A percentile compares a stretch with the other conserved stretches of the same genome.
phyloP scores from a whole-genome alignment of 2,329 filamentous ascomycete genomes.

The Davidsoniella neocaledoniae region DNA sequence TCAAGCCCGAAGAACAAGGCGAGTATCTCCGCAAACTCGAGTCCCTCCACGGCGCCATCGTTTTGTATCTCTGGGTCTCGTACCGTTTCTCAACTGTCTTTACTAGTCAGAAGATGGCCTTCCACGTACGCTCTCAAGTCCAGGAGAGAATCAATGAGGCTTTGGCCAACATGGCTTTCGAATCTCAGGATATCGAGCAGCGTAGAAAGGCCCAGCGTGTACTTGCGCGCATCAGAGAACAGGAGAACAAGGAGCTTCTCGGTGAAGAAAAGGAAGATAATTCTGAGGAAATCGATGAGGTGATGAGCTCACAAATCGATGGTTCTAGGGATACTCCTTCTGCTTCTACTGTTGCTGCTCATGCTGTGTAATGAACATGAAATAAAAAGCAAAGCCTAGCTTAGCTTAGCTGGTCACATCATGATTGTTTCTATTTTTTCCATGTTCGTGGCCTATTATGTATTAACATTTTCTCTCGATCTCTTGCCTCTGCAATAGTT shows the following conservation, averaged over 20 bases:
- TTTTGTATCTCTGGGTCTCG: conserved; percentile 83
- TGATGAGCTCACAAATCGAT: background rate
- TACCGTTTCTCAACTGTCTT: conserved; percentile 78
- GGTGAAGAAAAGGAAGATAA: conserved; percentile 12
- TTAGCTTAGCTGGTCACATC: too few relatives aligned
- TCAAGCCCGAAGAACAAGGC: conserved; percentile 23
- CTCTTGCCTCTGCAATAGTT: too few relatives aligned
- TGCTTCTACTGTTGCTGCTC: background rate
- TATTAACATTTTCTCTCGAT: too few relatives aligned
- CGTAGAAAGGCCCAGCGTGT: conserved; percentile 18
- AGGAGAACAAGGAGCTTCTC: conserved; percentile 15
- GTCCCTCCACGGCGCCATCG: conserved; percentile 61
- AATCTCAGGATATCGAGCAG: conserved; percentile 20
- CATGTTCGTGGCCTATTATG: too few relatives aligned
- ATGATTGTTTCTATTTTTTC: too few relatives aligned
- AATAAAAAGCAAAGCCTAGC: too few relatives aligned
- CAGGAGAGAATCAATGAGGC: conserved; percentile 50
- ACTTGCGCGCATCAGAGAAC: conserved; percentile 11
- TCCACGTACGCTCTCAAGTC: conserved; percentile 60
- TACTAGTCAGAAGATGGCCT: conserved; percentile 54
- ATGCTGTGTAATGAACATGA: too few relatives aligned
- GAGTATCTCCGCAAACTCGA: conserved; percentile 55
- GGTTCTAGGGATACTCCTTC: background rate
- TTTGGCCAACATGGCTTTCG: conserved; percentile 33
- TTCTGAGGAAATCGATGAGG: background rate